Evolutionary conservation across 768 basidiomycete species (phyloP).

Genomic region (Pleurotus salmoneostramineus): DNA sequence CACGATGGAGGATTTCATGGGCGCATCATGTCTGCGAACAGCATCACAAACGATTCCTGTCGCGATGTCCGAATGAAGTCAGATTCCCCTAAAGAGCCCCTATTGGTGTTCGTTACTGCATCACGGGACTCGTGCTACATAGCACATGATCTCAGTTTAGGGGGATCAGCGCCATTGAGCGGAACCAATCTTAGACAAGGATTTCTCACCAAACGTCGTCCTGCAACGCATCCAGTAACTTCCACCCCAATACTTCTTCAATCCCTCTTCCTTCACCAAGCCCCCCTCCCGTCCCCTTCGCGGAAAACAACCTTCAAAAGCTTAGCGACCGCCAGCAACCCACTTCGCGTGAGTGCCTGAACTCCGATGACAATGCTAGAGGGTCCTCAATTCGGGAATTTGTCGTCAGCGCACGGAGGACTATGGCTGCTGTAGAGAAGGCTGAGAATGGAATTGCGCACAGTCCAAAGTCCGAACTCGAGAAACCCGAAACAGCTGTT

Average conservation of each 20-base stretch:
- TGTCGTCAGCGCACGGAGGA: neutral
- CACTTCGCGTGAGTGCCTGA: neutral
- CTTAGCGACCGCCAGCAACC: neutral
- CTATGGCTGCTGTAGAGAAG: neutral
- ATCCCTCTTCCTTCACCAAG: neutral
- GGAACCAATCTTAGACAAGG: neutral
- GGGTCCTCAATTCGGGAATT: no score
- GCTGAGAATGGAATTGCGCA: neutral
- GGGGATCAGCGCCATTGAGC: neutral
- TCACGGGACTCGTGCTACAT: neutral
- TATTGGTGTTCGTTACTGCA: no score
- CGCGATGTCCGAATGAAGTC: no score
- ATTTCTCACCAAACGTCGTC: constrained; percentile 3
- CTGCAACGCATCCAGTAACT: neutral
- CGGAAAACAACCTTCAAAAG: neutral
- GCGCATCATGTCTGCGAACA: no score
- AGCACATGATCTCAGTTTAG: neutral
- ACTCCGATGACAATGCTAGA: no score
- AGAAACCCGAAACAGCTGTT: neutral
- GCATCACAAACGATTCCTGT: no score
- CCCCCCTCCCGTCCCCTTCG: neutral
- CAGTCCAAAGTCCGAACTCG: neutral
- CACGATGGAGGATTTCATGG: no score
- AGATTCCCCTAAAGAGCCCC: no score
- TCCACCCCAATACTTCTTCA: neutral